phyloP scores from a whole-genome alignment of 2,329 filamentous ascomycete species.

The Paecilomyces sp. region DNA sequence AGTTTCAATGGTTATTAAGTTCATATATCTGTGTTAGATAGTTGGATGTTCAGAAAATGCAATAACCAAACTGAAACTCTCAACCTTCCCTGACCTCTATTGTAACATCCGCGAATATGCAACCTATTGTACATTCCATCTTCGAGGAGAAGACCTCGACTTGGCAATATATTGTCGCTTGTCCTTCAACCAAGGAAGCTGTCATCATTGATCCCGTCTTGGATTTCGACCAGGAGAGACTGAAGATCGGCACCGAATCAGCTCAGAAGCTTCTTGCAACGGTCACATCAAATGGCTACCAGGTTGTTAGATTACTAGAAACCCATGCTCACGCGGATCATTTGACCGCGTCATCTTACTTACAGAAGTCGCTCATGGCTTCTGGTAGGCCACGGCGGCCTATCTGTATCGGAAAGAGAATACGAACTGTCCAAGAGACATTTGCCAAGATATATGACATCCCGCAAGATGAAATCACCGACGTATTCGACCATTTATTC shows the following conservation, averaged over 20 bases:
- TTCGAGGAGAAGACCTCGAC: conserved; percentile 42
- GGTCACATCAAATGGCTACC: conserved; percentile 38
- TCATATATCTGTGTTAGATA: neutral
- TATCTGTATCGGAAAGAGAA: conserved; percentile 52
- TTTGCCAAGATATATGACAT: conserved; percentile 47
- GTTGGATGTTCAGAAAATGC: neutral
- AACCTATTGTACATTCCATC: conserved; percentile 33
- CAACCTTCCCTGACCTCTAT: neutral
- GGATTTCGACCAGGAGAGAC: conserved; percentile 41
- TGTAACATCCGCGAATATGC: conserved; percentile 1
- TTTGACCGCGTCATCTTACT: conserved; percentile 50
- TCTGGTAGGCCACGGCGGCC: conserved; percentile 28
- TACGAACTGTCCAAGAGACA: conserved; percentile 43
- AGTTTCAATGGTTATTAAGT: neutral
- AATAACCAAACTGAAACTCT: neutral
- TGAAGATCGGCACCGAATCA: conserved; percentile 38
- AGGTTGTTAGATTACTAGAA: conserved; percentile 46
- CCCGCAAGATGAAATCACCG: conserved; percentile 32
- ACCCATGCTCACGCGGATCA: conserved; percentile 58
- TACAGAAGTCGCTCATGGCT: conserved; percentile 38
- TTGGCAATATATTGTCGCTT: conserved; percentile 55
- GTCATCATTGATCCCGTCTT: conserved; percentile 56
- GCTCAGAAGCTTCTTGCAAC: conserved; percentile 46
- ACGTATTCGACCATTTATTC: conserved; percentile 48
- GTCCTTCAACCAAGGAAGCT: conserved; percentile 39